Conservation (phyloP, 2,329 filamentous ascomycete genomes). For the Pseudonectria buxi region DNA sequence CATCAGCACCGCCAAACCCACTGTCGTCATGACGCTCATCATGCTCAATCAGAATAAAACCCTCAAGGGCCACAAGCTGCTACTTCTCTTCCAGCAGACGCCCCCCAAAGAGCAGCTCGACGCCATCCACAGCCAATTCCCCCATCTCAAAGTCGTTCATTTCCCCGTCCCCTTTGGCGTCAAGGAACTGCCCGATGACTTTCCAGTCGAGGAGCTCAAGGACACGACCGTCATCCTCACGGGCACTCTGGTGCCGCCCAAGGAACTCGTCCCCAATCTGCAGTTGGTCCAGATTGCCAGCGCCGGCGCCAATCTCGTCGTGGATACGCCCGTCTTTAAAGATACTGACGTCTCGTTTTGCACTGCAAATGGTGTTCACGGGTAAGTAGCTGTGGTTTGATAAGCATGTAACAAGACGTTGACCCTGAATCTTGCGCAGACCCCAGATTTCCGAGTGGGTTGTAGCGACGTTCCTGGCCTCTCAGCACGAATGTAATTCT, state of each 20-base stretch:
- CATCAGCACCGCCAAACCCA: background rate
- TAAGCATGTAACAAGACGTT: background rate
- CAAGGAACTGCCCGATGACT: conserved; percentile 14
- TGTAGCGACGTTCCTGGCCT: conserved; percentile 43
- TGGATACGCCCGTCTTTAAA: conserved; percentile 40
- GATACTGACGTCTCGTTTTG: conserved; percentile 45
- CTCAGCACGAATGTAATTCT: conserved; percentile 40
- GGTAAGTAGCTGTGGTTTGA: conserved; percentile 30
- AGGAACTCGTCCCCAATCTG: conserved; percentile 39
- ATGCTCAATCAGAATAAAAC: conserved; percentile 25
- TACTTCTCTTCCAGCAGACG: conserved; percentile 32
- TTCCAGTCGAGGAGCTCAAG: conserved; percentile 36
- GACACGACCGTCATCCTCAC: conserved; percentile 44
- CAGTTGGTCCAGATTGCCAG: conserved; percentile 48
- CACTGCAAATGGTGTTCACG: conserved; percentile 52
- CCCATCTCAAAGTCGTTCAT: conserved; percentile 35
- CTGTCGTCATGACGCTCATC: conserved; percentile 13
- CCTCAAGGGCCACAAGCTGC: conserved; percentile 42
- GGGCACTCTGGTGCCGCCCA: conserved; percentile 34
- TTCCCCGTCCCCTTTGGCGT: conserved; percentile 24
- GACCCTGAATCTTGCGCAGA: conserved; percentile 21
- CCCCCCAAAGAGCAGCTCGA: conserved; percentile 29
- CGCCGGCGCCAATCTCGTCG: conserved; percentile 46
- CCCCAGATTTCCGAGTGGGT: conserved; percentile 54
- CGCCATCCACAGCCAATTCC: conserved; percentile 32